Conservation (phyloP, 1,284 basidiomycete genomes). For the Trametes sp. region DNA sequence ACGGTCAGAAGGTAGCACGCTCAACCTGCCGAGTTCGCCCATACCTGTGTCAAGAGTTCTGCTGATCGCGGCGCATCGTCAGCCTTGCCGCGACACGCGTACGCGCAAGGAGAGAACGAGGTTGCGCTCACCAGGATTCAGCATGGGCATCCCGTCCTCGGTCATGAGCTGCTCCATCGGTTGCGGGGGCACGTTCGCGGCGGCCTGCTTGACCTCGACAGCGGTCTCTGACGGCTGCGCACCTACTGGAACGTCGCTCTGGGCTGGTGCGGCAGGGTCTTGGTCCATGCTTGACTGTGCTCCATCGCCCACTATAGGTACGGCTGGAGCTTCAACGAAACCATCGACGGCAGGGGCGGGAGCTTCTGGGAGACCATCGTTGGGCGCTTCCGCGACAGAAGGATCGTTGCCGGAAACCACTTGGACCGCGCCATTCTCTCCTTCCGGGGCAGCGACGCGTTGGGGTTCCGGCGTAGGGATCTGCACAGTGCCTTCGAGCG, state of each 20-base stretch:
- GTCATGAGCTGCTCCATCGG: conserved; percentile 59
- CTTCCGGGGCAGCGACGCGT: background rate
- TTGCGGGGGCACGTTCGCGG: background rate
- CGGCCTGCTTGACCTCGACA: conserved; percentile 9
- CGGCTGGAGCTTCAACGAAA: background rate
- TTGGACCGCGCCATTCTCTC: background rate
- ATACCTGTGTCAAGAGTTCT: conserved; percentile 68
- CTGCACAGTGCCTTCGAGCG: background rate
- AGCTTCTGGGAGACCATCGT: background rate
- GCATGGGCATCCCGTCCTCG: conserved; percentile 69
- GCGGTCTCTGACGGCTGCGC: conserved; percentile 11
- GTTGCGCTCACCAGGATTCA: conserved; percentile 60
- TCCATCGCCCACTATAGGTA: background rate
- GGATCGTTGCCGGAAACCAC: background rate
- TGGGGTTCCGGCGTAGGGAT: background rate
- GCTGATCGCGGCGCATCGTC: conserved; percentile 44
- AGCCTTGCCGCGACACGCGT: too few relatives aligned
- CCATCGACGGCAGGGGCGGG: background rate
- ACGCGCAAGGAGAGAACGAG: background rate
- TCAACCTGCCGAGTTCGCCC: background rate
- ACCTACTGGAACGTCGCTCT: background rate
- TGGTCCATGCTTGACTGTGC: background rate
- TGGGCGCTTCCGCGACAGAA: background rate
- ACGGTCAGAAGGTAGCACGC: conserved; percentile 3
- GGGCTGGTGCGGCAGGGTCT: background rate